phyloP scores from a whole-genome alignment of 768 basidiomycete species.

The Agaricus subrufescens region DNA sequence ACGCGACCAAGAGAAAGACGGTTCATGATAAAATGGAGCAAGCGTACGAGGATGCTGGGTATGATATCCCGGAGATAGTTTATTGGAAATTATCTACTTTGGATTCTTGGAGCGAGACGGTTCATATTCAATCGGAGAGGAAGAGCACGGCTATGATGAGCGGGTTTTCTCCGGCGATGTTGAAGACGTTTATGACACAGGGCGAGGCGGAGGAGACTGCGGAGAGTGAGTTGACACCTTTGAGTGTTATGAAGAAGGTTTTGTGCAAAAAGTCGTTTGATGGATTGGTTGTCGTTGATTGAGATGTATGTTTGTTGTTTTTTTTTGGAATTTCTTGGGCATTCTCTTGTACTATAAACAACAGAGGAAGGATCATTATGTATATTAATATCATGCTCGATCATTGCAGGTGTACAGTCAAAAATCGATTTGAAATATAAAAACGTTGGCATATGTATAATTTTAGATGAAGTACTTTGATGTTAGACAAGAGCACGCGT shows the following conservation, averaged over 20 bases:
- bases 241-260: constrained; percentile 42
- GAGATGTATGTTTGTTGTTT: constrained; percentile 8
- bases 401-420: no score
- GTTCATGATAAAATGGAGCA: constrained; percentile 53
- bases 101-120: constrained; percentile 24
- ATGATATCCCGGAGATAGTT: constrained; percentile 68
- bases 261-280: constrained; percentile 46
- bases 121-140: constrained; percentile 46
- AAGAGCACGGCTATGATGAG: constrained; percentile 66
- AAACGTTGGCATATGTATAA: no score
- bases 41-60: constrained; percentile 57
- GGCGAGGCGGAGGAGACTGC: constrained; percentile 27
- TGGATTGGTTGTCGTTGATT: constrained; percentile 55
- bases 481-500: no score
- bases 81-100: constrained; percentile 56
- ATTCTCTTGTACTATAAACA: no score
- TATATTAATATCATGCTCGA: no score
- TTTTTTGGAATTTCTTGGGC: no score
- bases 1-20: constrained; percentile 46
- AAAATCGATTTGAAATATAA: no score
- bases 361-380: no score
- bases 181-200: constrained; percentile 70
- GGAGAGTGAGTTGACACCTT: constrained; percentile 31
- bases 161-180: constrained; percentile 63
- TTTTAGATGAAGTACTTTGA: no score